Evolutionary conservation across 441 rosid species (phyloP), one percentile per base, ranked within the genome.

Genomic region (Brassica hybrid): DNA sequence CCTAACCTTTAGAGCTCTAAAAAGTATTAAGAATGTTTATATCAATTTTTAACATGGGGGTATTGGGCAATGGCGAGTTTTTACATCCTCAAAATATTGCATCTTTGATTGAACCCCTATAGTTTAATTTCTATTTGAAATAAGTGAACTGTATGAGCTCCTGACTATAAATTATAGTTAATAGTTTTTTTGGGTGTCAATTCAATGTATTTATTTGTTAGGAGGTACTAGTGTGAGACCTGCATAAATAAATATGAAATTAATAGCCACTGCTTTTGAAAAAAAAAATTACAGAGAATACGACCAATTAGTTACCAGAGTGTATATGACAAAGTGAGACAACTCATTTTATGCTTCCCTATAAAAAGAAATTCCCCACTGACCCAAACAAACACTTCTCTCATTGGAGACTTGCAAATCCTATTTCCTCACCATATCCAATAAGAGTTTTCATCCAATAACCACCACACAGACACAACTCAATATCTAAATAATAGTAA

Each of bases 271-370:
- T 57, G 57, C 16, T 52, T 48, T 36, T 7, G 19, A 18, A 18
- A 21, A 21, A 21, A 21, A 21, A 21, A 21, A 0, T 72, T 30
- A 66, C 73, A 66, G 57, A 13, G 17, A 59, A 21, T 23, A 78
- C 45, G 25, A 72, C 38, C 11, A 71, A 10, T 25, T 64, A 57
- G 52, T 77, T 71, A 56, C 58, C 17, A 4, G 65, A 64, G 65
- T 63, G 65, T 63, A 70, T 9, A 72, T 59, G 63, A 77, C 72
- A 78, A 79, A 74, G 48, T 38, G 82, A 70, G 79, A 79, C 79
- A 74, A 69, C 81, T 74, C 82, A 74, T 65, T 74, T 79, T 64
- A 79, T 80, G 80, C 78, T 80, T 76, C 78, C 74, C 78, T 67
- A 80, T 54, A 76, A 80, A 72, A 80, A 76, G 80, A 73, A 76